Evolutionary conservation across 1,284 basidiomycete genomes (phyloP).

Genomic region (Apiotrichum sp.): DNA sequence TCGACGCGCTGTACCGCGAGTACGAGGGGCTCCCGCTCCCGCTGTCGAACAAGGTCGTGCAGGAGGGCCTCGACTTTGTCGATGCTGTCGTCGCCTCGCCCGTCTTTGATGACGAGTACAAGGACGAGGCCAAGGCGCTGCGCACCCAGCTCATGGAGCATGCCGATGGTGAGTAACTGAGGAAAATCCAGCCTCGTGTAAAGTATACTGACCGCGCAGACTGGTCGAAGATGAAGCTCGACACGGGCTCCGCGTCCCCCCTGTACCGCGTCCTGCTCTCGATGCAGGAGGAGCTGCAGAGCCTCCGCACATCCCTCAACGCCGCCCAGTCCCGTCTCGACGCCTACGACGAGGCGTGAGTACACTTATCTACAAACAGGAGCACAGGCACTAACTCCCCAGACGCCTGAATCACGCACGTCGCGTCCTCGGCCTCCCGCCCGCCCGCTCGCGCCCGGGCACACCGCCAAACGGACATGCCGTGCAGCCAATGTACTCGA

Average conservation of each 20-base stretch:
- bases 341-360: slow-evolving; percentile 13
- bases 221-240: slow-evolving; percentile 11
- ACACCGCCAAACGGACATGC: not conserved
- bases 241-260: slow-evolving; percentile 4
- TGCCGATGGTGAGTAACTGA: slow-evolving; percentile 12
- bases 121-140: slow-evolving; percentile 8
- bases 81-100: slow-evolving; percentile 10
- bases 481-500: slow-evolving; percentile 2
- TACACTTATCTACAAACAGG: not conserved
- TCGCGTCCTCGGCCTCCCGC: slow-evolving; percentile 13
- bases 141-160: slow-evolving; percentile 12
- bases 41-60: slow-evolving; percentile 1
- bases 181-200: not conserved
- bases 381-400: not conserved
- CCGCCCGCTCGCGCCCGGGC: slow-evolving; percentile 1
- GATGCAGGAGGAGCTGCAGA: slow-evolving; percentile 20
- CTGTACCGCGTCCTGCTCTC: slow-evolving; percentile 16
- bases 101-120: slow-evolving; percentile 10
- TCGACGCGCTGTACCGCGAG: slow-evolving; percentile 8
- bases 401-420: slow-evolving; percentile 16
- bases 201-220: not conserved
- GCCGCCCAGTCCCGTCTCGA: slow-evolving; percentile 9
- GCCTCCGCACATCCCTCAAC: slow-evolving; percentile 11
- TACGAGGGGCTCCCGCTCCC: slow-evolving; percentile 13
- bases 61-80: slow-evolving; percentile 15